These are phyloP conservation scores for Venturia effusa DNA, from an alignment of 2,329 filamentous ascomycete species.

Conservation along the genomic window DNA sequence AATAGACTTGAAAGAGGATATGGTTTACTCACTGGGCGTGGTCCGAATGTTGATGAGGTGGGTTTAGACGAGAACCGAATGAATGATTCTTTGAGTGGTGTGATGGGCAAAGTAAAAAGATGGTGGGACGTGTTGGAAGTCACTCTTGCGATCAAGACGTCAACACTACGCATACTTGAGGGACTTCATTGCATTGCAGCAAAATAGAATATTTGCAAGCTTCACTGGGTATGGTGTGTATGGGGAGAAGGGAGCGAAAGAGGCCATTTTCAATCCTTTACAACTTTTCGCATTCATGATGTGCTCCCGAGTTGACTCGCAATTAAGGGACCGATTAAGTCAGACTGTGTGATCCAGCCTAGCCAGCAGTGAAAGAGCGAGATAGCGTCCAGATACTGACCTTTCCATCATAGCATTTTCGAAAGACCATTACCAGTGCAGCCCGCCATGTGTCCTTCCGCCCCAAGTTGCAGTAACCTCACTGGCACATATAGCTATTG, in stretches of 20 bases:
- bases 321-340: neutral
- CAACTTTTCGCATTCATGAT: neutral
- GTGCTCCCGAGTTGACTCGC: neutral
- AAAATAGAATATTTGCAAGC: neutral
- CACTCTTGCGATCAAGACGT: neutral
- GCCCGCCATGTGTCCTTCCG: neutral
- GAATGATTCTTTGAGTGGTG: neutral
- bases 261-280: neutral
- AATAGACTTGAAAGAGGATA: neutral
- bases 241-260: neutral
- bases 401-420: neutral
- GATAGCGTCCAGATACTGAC: neutral
- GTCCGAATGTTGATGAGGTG: neutral
- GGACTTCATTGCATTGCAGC: neutral
- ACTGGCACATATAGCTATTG: neutral
- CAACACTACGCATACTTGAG: no score
- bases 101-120: neutral
- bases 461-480: neutral
- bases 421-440: neutral
- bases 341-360: neutral
- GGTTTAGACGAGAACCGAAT: neutral
- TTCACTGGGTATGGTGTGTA: neutral
- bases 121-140: neutral
- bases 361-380: neutral
- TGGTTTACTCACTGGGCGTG: neutral